Base-by-base conservation (phyloP, 306 rosid species). In the Rosa persica region DNA sequence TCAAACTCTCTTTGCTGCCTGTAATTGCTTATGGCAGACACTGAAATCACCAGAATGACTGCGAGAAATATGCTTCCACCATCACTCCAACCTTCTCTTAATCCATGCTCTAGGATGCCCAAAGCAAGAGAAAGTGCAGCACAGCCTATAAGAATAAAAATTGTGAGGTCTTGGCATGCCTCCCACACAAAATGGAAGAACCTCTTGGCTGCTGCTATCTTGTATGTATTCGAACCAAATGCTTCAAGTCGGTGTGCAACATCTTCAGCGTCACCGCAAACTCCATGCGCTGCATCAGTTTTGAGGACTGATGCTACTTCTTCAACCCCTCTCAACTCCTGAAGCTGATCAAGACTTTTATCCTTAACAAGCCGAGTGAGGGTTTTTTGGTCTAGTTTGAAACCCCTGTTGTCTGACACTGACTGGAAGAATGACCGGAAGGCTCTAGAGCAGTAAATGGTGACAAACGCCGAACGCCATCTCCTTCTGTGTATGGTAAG, bases 361-460 rank as follows among this genome's bases (percentile, higher is more conserved):
- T 87, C 81, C 64, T 83, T 85, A 55, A 87, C 81, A 27, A 88
- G 72, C 11, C 72, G 13, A 0, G 34, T 52, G 69, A 87, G 87
- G 15, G 5, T 71, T 0, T 16, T 27, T 77, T 78, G 85, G 13
- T 79, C 79, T 15, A 87, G 57, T 19, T 42, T 10, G 13, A 81
- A 87, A 12, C 55, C 19, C 0, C 55, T 36, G 1, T 54, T 6
- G 3, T 69, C 55, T 6, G 30, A 2, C 7, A 12, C 16, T 48
- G 61, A 13, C 12, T 17, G 40, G 12, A 87, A 44, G 73, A 83
- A 17, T 51, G 55, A 5, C 55, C 4, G 23, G 7, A 88, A 13
- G 15, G 90, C 89, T 68, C 88, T 68, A 20, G 92, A 90, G 55
- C 89, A 90, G 67, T 89, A 89, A 49, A 89, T 77, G 34, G 46